Conservation (phyloP, 768 basidiomycete species). For the Tulasnella sp. region DNA sequence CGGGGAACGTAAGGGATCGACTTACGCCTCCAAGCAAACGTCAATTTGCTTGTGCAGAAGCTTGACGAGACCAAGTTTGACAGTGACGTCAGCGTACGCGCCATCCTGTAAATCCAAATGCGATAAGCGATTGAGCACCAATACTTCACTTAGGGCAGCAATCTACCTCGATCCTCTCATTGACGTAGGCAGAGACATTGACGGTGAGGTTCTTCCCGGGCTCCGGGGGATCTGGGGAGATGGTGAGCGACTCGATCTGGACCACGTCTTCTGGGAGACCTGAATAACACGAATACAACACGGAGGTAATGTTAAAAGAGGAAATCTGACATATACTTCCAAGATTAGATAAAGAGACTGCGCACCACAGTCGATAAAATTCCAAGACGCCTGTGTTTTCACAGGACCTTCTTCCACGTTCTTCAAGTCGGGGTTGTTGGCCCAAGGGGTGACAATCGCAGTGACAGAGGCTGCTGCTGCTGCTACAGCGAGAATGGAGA, state of each 20-base stretch:
- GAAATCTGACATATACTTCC: too few species aligned
- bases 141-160: neutral
- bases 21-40: conserved; percentile 89
- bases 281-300: conserved; percentile 23
- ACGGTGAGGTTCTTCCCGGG: conserved; percentile 87
- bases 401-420: conserved; percentile 25
- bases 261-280: conserved; percentile 39
- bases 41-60: conserved; percentile 77
- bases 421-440: conserved; percentile 15
- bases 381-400: conserved; percentile 44
- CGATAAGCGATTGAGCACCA: neutral
- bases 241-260: conserved; percentile 56
- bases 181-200: conserved; percentile 52
- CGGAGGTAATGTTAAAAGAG: conserved; percentile 12
- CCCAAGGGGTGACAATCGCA: conserved; percentile 21
- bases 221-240: conserved; percentile 80
- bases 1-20: conserved; percentile 20
- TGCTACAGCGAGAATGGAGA: conserved; percentile 18
- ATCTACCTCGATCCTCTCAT: conserved; percentile 53
- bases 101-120: conserved; percentile 55
- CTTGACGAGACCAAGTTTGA: conserved; percentile 91
- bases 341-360: neutral
- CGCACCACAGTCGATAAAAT: conserved; percentile 66
- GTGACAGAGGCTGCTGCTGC: conserved; percentile 21
- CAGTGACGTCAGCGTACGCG: conserved; percentile 76